Conservation (phyloP, 805 yeast species). For the Myxozyma neglecta region DNA sequence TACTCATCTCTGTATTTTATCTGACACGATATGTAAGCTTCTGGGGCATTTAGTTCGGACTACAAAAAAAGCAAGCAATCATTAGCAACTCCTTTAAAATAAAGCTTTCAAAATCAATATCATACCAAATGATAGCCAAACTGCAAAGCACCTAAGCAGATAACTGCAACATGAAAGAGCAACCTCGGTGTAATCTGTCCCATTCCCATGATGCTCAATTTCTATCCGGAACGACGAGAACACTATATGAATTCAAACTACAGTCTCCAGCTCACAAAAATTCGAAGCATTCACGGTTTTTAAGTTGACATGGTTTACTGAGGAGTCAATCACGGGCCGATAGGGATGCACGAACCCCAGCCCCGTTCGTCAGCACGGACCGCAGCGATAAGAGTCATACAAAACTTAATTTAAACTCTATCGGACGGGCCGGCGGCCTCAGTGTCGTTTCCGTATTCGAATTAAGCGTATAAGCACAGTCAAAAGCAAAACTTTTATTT, state of each 20-base stretch:
- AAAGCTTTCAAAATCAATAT: conserved; percentile 7
- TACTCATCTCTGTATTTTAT: conserved; percentile 10
- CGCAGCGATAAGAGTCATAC: background rate
- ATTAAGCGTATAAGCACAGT: too few relatives aligned
- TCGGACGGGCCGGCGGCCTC: background rate
- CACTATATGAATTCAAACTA: background rate
- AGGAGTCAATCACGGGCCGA: background rate
- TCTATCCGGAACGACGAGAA: background rate
- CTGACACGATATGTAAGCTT: conserved; percentile 37
- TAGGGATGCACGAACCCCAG: background rate
- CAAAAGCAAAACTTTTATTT: background rate
- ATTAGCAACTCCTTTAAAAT: background rate
- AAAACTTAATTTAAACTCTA: background rate
- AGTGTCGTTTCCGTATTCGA: background rate
- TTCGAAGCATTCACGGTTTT: too few relatives aligned
- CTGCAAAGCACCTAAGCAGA: conserved; percentile 78
- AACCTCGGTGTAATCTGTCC: conserved; percentile 22
- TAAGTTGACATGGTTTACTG: too few relatives aligned
- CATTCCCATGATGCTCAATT: background rate
- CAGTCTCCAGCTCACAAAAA: background rate
- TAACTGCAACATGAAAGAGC: conserved; percentile 44
- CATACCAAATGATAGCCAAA: conserved; percentile 83
- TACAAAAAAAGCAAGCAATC: conserved; percentile 2
- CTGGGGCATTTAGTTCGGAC: conserved; percentile 91
- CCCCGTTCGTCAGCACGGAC: background rate